Conservation (phyloP, 2,329 filamentous ascomycete species). For the Aureobasidium lini region DNA sequence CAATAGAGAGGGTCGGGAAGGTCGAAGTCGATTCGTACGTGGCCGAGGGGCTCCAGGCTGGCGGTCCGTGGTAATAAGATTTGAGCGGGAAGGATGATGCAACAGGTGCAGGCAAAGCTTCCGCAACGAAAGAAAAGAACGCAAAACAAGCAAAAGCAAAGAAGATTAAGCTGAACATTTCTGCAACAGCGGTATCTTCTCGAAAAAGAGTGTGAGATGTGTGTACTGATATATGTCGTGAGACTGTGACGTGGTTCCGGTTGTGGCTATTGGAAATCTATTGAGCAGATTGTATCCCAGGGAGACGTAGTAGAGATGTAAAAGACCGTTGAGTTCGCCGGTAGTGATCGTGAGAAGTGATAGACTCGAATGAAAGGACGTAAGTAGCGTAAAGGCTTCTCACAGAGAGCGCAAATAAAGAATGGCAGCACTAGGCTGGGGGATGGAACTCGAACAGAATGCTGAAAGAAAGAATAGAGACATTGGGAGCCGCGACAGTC, state of each 20-base stretch:
- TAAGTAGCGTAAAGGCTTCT: conserved; percentile 9
- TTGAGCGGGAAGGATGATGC: conserved; percentile 4
- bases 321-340: conserved; percentile 45
- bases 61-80: conserved; percentile 7
- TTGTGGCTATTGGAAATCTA: conserved; percentile 10
- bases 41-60: conserved; percentile 10
- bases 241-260: conserved; percentile 6
- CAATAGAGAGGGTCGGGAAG: conserved; percentile 5
- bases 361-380: conserved; percentile 13
- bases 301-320: conserved; percentile 24
- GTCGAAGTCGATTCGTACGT: conserved; percentile 13
- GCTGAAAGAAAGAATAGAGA: conserved; percentile 4
- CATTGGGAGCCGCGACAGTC: not conserved
- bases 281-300: conserved; percentile 11
- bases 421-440: conserved; percentile 14
- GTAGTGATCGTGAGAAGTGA: conserved; percentile 19
- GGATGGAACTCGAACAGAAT: conserved; percentile 5
- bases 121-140: conserved; percentile 4
- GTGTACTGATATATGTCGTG: conserved; percentile 7
- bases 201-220: not conserved
- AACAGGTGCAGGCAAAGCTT: conserved; percentile 14
- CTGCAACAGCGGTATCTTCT: conserved; percentile 11
- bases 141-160: conserved; percentile 13
- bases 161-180: conserved; percentile 13
- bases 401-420: conserved; percentile 12